Base-by-base conservation (phyloP, 495 filamentous ascomycete species). In the Coniosporium apollinis region DNA sequence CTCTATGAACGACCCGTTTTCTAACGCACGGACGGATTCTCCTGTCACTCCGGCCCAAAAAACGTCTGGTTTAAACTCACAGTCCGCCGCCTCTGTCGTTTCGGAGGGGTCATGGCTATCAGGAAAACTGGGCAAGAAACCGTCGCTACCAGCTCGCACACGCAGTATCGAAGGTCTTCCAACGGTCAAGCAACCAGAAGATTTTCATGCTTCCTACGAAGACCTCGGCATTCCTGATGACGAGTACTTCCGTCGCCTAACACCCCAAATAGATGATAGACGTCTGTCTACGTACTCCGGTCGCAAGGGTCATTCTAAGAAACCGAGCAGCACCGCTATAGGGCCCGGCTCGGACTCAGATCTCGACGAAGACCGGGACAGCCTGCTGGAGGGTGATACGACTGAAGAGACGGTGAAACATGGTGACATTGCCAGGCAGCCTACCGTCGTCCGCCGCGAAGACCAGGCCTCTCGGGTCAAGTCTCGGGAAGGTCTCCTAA, bases 61-160 rank as follows among this genome's bases (percentile, higher is more conserved):
- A 22, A 24, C 38, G 16, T 31, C 32, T 38, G 55, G 64, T 4
- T 50, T 67, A 6, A 55, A 81, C 26, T 77, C 76, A 14, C 71
- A 74, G 53, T 89, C 82, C 10, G 61, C 89, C 4, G 83, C 81
- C 5, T 87, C 82, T 0, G 74, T 94, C 39, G 85, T 91, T 47
- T 87, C 81, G 0, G 85, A 94, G 58, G 85, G 71, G 1, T 92
- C 84, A 0, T 94, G 85, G 85, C 76, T 94, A 42, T 83, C 82
- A 2, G 83, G 85, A 8, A 64, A 67, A 37, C 68, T 68, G 37
- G 55, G 69, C 40, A 62, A 67, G 29, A 55, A 67, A 30, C 55
- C 61, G 43, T 67, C 70, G 3, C 61, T 69, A 22, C 58, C 58
- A 19, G 57, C 62, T 13, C 46, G 59, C 24, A 61, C 62, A 28